phyloP scores from a whole-genome alignment of 108 stramenopile genomes.

The Nitzschia putrida region DNA sequence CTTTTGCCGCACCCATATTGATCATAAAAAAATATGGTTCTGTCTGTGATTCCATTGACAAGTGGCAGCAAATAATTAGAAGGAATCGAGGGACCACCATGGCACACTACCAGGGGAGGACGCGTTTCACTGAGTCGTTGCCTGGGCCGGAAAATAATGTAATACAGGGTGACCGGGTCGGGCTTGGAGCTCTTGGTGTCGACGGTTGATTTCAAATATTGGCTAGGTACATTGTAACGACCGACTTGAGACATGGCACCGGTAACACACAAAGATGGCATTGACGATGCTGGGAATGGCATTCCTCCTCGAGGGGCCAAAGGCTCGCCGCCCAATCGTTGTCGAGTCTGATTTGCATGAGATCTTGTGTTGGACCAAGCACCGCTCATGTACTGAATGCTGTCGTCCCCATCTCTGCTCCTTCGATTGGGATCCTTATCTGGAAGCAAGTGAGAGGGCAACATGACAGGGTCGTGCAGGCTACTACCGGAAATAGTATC shows the following conservation, averaged over 20 bases:
- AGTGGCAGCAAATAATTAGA: conserved; percentile 64
- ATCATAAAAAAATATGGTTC: conserved; percentile 58
- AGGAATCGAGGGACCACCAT: conserved; percentile 74
- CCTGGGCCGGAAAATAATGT: conserved; percentile 49
- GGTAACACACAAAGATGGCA: conserved; percentile 49
- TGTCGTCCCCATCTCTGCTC: no score
- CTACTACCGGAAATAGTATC: no score
- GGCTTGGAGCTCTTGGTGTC: not conserved
- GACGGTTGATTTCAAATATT: not conserved
- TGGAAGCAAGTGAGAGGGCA: no score
- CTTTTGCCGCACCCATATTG: conserved; percentile 57
- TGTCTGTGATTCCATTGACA: conserved; percentile 52
- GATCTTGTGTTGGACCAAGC: no score
- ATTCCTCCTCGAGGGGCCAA: no score
- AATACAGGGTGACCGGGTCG: conserved; percentile 17
- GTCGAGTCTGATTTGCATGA: no score
- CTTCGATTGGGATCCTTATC: no score
- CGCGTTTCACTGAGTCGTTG: conserved; percentile 19
- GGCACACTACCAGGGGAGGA: conserved; percentile 58
- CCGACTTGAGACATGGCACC: conserved; percentile 44
- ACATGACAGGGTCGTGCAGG: no score
- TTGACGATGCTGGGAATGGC: not conserved
- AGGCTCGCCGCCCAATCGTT: no score
- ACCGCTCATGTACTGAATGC: no score
- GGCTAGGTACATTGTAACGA: conserved; percentile 9